These are phyloP conservation scores for Annona squamosa DNA, from an alignment of 164 flowering plant genomes.

Conservation along the genomic window DNA sequence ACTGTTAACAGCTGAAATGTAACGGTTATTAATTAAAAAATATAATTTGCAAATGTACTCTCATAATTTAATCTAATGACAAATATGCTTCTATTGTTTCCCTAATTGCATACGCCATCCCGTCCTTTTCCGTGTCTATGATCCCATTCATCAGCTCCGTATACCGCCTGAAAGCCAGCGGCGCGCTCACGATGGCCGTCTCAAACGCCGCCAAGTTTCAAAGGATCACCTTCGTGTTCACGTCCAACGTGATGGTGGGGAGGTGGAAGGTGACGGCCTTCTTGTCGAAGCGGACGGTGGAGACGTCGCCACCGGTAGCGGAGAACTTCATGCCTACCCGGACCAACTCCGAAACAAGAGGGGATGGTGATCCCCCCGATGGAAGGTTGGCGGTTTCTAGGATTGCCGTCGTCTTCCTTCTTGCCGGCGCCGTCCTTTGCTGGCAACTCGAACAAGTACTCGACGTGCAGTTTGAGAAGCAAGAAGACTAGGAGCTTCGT, in stretches of 20 bases:
- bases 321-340: slow-evolving; percentile 24
- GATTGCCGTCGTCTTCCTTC: neutral
- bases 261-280: slow-evolving; percentile 19
- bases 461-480: slow-evolving; percentile 11
- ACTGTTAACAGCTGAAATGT: too few relatives aligned
- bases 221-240: slow-evolving; percentile 42
- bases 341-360: slow-evolving; percentile 27
- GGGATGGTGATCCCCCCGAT: slow-evolving; percentile 35
- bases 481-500: slow-evolving; percentile 8
- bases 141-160: slow-evolving; percentile 27
- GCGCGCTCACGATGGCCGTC: slow-evolving; percentile 13
- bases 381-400: slow-evolving; percentile 13
- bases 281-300: slow-evolving; percentile 24
- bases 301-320: slow-evolving; percentile 19
- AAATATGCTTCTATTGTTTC: too few relatives aligned
- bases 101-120: neutral
- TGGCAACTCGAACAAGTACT: slow-evolving; percentile 4
- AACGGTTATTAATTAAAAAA: too few relatives aligned
- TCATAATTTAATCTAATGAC: too few relatives aligned
- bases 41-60: too few relatives aligned
- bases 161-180: slow-evolving; percentile 19
- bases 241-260: slow-evolving; percentile 33
- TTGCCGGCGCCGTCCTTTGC: slow-evolving; percentile 5
- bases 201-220: slow-evolving; percentile 32
- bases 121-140: slow-evolving; percentile 21